A percentile compares a stretch with the other conserved stretches of the same genome.
These are phyloP conservation scores for Lasiosphaeria ovina DNA, from an alignment of 495 filamentous ascomycete genomes.

Conservation along the genomic window DNA sequence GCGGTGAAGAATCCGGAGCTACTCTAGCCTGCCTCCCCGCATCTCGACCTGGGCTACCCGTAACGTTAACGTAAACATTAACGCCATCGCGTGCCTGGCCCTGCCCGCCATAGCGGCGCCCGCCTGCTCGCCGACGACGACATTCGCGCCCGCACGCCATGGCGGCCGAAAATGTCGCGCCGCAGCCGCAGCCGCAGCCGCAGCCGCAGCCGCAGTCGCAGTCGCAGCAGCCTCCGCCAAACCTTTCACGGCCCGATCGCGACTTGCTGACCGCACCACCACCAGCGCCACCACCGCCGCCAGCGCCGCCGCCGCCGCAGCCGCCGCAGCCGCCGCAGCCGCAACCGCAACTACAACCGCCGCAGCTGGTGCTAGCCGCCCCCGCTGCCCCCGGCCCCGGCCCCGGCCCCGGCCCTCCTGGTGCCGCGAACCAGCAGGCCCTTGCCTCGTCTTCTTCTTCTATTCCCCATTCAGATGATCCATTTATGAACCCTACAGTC, in stretches of 20 bases:
- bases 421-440: slow-evolving; percentile 7
- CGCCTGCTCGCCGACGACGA: background rate
- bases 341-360: background rate
- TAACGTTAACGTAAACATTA: too few relatives aligned
- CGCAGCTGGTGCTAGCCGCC: slow-evolving; percentile 13
- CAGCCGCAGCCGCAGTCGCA: slow-evolving; percentile 9
- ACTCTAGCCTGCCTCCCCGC: too few relatives aligned
- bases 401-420: slow-evolving; percentile 5
- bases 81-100: too few relatives aligned
- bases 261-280: slow-evolving; percentile 27
- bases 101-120: too few relatives aligned
- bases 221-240: slow-evolving; percentile 14
- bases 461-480: slow-evolving; percentile 25
- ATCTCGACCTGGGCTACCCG: too few relatives aligned
- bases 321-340: background rate
- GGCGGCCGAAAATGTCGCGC: slow-evolving; percentile 29
- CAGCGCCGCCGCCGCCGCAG: background rate
- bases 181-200: slow-evolving; percentile 23
- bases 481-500: slow-evolving; percentile 45
- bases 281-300: slow-evolving; percentile 11
- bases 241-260: slow-evolving; percentile 26
- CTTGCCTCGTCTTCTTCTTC: slow-evolving; percentile 11
- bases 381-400: slow-evolving; percentile 15
- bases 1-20: slow-evolving; percentile 3
- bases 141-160: slow-evolving; percentile 16